A percentile compares a stretch with the other conserved stretches of the same genome.
Evolutionary conservation across 2,329 filamentous ascomycete genomes (phyloP).

Genomic region (Aspergillus awamori): DNA sequence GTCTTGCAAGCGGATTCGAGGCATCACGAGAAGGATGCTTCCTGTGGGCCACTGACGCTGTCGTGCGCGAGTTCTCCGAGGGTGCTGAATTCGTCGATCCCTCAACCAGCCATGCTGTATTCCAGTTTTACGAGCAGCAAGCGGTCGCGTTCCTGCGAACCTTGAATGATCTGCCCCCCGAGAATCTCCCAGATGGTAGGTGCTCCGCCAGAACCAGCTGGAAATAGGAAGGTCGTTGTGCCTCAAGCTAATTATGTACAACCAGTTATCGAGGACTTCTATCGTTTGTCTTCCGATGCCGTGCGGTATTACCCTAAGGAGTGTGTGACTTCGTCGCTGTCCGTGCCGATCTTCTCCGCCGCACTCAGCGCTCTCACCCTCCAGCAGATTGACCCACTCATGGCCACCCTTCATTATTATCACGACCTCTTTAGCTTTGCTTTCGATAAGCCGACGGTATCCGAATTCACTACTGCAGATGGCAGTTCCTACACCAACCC

Average conservation of each 20-base stretch:
- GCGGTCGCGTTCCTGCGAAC: slow-evolving; percentile 86
- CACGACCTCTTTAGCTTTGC: slow-evolving; percentile 90
- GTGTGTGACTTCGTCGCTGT: slow-evolving; percentile 76
- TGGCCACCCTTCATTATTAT: slow-evolving; percentile 88
- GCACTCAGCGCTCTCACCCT: slow-evolving; percentile 83
- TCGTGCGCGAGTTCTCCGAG: slow-evolving; percentile 92
- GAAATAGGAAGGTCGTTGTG: not conserved
- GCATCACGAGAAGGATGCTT: slow-evolving; percentile 91
- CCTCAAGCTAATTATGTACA: slow-evolving; percentile 10
- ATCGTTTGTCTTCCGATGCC: slow-evolving; percentile 87
- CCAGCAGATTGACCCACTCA: slow-evolving; percentile 88
- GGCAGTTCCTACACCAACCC: slow-evolving; percentile 62
- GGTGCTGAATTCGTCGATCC: slow-evolving; percentile 82
- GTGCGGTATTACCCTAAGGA: slow-evolving; percentile 89
- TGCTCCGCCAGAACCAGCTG: slow-evolving; percentile 3
- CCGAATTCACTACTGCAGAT: slow-evolving; percentile 64
- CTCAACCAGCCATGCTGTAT: slow-evolving; percentile 83
- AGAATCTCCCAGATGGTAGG: slow-evolving; percentile 71
- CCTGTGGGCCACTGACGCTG: slow-evolving; percentile 95
- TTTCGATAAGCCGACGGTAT: slow-evolving; percentile 65
- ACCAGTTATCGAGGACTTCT: slow-evolving; percentile 90
- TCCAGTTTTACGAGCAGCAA: slow-evolving; percentile 92
- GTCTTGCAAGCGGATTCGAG: slow-evolving; percentile 82
- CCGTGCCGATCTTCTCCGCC: slow-evolving; percentile 82
- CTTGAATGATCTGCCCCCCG: slow-evolving; percentile 78